Base-by-base conservation (phyloP, 2,329 filamentous ascomycete species). In the Xylariaceae sp. region DNA sequence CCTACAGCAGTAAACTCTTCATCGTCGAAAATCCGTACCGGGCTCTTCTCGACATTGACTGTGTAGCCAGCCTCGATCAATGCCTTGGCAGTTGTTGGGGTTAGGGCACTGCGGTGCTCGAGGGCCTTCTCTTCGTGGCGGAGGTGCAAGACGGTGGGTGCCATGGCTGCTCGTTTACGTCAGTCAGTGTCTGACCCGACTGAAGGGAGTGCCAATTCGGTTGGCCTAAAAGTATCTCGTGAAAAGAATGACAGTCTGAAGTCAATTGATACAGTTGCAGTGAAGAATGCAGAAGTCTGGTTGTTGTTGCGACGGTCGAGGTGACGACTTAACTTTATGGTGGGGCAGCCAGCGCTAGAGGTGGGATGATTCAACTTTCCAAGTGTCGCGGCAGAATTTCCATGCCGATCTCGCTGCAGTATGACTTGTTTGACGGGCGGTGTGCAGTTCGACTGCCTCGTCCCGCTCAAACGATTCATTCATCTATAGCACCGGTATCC, bases 41-140 rank as follows among this genome's bases (percentile, higher is more conserved):
- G 79, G 53, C 80, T 83, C 55, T 80, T 78, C 75, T 90, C 87
- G 45, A 89, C 82, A 45, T 80, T 80, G 61, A 90, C 78, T 19
- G 76, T 76, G 68, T 89, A 90, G 55, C 87, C 87, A 39, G 84
- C 85, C 57, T 88, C 79, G 48, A 89, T 73, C 48, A 90, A 79
- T 47, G 77, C 76, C 71, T 84, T 83, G 59, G 80, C 73, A 5
- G 71, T 71, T 22, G 64, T 61, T 22, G 71, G 71, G 11, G 71
- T 66, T 47, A 69, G 56, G 12, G 48, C 66, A 53, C 78, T 79
- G 53, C 79, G 76, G 64, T 78, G 78, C 71, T 82, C 79, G 53
- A 78, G 73, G 52, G 76, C 76, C 77, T 83, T 83, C 62, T 78
- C 79, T 70, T 84, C 81, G 55, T 81, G 77, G 55, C 81, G 78